phyloP scores from a whole-genome alignment of 768 basidiomycete species.

The Tephrocybe sp. region DNA sequence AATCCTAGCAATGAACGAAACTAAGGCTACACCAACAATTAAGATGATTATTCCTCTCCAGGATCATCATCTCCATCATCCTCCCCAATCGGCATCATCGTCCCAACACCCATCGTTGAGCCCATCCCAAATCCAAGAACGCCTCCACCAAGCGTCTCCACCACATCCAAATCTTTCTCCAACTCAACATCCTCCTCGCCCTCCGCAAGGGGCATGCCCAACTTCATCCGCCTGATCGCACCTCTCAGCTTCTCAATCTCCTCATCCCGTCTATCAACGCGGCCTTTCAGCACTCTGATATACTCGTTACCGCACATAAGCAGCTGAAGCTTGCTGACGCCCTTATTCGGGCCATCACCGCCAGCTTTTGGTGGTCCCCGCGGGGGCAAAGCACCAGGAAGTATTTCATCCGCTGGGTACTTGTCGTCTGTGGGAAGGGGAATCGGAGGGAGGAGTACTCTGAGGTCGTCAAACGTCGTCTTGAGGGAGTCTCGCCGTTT shows the following conservation, averaged over 20 bases:
- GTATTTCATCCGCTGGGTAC: slow-evolving; percentile 65
- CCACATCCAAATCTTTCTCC: slow-evolving; percentile 58
- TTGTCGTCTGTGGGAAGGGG: slow-evolving; percentile 76
- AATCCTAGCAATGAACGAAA: not conserved
- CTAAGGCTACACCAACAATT: slow-evolving; percentile 1
- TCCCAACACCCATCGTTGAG: not conserved
- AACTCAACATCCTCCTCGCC: slow-evolving; percentile 44
- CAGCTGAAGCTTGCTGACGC: slow-evolving; percentile 90
- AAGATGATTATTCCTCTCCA: slow-evolving; percentile 3
- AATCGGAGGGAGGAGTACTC: slow-evolving; percentile 82
- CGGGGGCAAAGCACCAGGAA: slow-evolving; percentile 88
- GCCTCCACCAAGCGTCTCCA: slow-evolving; percentile 32
- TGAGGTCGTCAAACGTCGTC: slow-evolving; percentile 86
- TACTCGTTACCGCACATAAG: slow-evolving; percentile 90
- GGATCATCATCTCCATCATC: slow-evolving; percentile 17
- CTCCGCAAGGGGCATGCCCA: slow-evolving; percentile 24
- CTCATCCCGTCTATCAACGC: slow-evolving; percentile 76
- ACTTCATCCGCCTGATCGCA: slow-evolving; percentile 63
- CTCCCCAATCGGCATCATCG: slow-evolving; percentile 12
- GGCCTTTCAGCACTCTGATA: slow-evolving; percentile 71
- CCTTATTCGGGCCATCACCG: slow-evolving; percentile 90
- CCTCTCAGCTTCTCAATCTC: slow-evolving; percentile 67
- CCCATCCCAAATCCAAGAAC: slow-evolving; percentile 13
- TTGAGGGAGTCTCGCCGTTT: slow-evolving; percentile 96
- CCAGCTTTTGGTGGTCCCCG: slow-evolving; percentile 84